phyloP scores from a whole-genome alignment of 2,329 filamentous ascomycete genomes.

The Talaromyces atroroseus region DNA sequence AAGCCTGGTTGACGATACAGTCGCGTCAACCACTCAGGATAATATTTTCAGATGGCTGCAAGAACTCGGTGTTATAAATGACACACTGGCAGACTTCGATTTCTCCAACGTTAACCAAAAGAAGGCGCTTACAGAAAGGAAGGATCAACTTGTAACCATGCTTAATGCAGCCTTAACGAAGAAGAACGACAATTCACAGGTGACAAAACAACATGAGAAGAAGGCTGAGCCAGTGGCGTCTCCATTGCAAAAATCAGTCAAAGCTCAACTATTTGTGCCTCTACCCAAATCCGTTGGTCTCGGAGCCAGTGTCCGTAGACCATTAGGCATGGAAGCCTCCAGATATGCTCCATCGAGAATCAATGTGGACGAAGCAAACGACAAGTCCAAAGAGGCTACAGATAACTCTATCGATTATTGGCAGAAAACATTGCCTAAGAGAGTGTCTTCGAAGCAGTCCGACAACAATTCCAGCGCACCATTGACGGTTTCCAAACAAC shows the following conservation, averaged over 20 bases:
- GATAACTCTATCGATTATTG: background rate
- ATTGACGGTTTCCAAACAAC: background rate
- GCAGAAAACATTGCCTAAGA: slow-evolving; percentile 9
- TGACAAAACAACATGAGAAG: background rate
- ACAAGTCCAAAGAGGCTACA: background rate
- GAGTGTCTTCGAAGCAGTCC: background rate
- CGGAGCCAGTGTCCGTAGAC: background rate
- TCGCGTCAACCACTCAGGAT: background rate
- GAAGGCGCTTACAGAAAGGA: slow-evolving; percentile 16
- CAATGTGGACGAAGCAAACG: background rate
- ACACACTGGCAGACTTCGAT: slow-evolving; percentile 15
- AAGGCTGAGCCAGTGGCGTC: background rate
- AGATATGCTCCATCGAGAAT: background rate
- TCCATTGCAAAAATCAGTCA: slow-evolving; percentile 13
- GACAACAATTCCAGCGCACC: background rate
- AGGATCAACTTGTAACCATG: slow-evolving; percentile 15
- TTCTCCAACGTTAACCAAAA: slow-evolving; percentile 11
- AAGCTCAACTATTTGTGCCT: slow-evolving; percentile 14
- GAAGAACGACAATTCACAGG: background rate
- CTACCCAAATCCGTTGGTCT: slow-evolving; percentile 12
- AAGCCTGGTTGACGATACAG: background rate
- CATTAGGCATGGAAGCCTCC: background rate
- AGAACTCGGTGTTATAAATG: slow-evolving; percentile 19
- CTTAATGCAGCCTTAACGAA: slow-evolving; percentile 4
- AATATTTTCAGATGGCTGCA: slow-evolving; percentile 8